Conservation (phyloP, 495 filamentous ascomycete species). For the Xylaria intraflava region DNA sequence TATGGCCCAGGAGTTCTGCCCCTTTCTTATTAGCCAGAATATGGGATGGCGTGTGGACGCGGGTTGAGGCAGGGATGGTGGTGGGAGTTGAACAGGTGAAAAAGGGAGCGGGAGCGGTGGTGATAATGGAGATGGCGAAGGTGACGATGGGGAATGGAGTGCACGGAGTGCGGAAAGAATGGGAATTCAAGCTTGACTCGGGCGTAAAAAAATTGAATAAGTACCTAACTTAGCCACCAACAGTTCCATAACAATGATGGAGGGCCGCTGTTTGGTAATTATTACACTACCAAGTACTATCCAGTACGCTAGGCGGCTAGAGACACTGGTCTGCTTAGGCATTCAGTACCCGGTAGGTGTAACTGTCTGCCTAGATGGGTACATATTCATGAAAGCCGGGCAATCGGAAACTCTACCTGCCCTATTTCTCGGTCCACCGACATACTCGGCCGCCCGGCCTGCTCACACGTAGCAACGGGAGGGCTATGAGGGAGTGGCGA, state of each 20-base stretch:
- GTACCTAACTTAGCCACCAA: background rate
- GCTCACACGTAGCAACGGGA: too few relatives aligned
- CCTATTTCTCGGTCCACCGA: too few relatives aligned
- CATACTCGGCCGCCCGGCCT: too few relatives aligned
- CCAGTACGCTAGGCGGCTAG: too few relatives aligned
- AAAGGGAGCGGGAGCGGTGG: background rate
- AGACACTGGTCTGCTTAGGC: too few relatives aligned
- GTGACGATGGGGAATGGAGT: background rate
- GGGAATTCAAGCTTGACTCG: background rate
- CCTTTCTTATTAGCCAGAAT: slow-evolving; percentile 7
- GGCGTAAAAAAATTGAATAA: slow-evolving; percentile 4
- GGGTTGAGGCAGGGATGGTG: background rate
- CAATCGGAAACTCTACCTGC: background rate
- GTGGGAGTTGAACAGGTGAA: background rate
- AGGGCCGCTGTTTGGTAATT: background rate
- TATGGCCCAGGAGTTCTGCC: background rate
- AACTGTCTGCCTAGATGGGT: too few relatives aligned
- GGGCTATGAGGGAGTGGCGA: too few relatives aligned
- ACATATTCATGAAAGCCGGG: too few relatives aligned
- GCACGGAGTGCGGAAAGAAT: background rate
- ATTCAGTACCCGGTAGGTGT: background rate
- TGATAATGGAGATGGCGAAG: background rate
- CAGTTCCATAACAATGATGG: background rate
- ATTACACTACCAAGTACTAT: background rate
- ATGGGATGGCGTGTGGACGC: slow-evolving; percentile 2